These are phyloP conservation scores for Yamadazyma atmosphaerica DNA, from an alignment of 1,139 yeast genomes.

Conservation along the genomic window DNA sequence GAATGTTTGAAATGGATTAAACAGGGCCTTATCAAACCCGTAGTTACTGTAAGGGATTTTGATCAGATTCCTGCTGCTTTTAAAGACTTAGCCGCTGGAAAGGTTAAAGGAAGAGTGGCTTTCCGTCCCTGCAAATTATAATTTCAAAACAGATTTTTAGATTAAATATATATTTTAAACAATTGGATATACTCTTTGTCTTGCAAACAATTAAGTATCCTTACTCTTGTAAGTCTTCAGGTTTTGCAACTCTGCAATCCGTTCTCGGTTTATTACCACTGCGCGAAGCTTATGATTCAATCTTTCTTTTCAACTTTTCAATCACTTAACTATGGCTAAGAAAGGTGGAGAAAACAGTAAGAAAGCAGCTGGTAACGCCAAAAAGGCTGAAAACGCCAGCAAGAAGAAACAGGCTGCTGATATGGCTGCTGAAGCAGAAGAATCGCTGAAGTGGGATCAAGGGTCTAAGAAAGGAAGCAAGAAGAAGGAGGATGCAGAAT, in stretches of 20 bases:
- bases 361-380: conserved; percentile 71
- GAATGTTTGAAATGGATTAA: conserved; percentile 48
- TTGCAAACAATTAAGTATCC: too few species aligned
- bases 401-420: conserved; percentile 58
- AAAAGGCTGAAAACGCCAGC: conserved; percentile 66
- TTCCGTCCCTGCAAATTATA: conserved; percentile 29
- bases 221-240: too few species aligned
- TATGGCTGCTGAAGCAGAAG: conserved; percentile 51
- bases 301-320: too few species aligned
- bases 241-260: too few species aligned
- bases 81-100: conserved; percentile 36
- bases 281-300: too few species aligned
- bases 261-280: too few species aligned
- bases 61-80: conserved; percentile 38
- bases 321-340: too few species aligned
- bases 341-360: conserved; percentile 59
- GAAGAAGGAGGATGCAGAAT: conserved; percentile 65
- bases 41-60: conserved; percentile 31
- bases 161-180: background rate
- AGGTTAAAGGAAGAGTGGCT: conserved; percentile 46
- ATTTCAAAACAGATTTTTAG: background rate
- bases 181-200: too few species aligned
- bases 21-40: conserved; percentile 42
- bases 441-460: conserved; percentile 67
- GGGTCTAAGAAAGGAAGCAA: conserved; percentile 72